Conservation (phyloP, 2,329 filamentous ascomycete species). For the Penicillium frequentans region DNA sequence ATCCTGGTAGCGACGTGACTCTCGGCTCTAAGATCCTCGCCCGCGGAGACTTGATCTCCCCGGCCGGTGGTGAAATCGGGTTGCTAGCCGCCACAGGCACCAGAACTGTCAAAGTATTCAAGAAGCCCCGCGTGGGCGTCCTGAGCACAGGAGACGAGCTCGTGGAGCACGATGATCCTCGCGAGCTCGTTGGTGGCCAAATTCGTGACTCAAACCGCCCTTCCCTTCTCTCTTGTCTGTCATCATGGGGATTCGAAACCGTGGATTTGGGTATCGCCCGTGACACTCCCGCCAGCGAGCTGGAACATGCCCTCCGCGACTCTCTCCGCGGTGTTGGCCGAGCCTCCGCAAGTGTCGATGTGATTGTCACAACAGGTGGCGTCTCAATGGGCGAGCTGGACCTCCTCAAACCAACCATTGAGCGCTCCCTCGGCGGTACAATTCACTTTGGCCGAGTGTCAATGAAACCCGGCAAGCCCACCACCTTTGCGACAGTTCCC, state of each 20-base stretch:
- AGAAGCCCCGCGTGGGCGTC: conserved; percentile 76
- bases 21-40: conserved; percentile 68
- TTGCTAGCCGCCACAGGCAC: conserved; percentile 83
- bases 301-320: conserved; percentile 75
- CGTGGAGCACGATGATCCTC: conserved; percentile 66
- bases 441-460: conserved; percentile 95
- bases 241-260: conserved; percentile 72
- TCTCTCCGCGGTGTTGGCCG: conserved; percentile 62
- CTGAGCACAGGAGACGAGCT: conserved; percentile 96
- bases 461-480: conserved; percentile 98
- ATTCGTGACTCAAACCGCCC: conserved; percentile 93
- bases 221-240: conserved; percentile 75
- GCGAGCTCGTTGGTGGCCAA: conserved; percentile 70
- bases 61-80: conserved; percentile 86
- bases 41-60: conserved; percentile 79
- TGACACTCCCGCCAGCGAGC: conserved; percentile 58
- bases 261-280: conserved; percentile 81
- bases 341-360: conserved; percentile 57
- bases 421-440: conserved; percentile 81
- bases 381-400: conserved; percentile 98
- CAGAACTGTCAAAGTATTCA: conserved; percentile 68
- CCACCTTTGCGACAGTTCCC: conserved; percentile 89
- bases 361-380: conserved; percentile 89
- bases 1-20: conserved; percentile 83
- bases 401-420: conserved; percentile 92